Base-by-base conservation (phyloP, 1,284 basidiomycete genomes). In the Irpex rosettiformis region DNA sequence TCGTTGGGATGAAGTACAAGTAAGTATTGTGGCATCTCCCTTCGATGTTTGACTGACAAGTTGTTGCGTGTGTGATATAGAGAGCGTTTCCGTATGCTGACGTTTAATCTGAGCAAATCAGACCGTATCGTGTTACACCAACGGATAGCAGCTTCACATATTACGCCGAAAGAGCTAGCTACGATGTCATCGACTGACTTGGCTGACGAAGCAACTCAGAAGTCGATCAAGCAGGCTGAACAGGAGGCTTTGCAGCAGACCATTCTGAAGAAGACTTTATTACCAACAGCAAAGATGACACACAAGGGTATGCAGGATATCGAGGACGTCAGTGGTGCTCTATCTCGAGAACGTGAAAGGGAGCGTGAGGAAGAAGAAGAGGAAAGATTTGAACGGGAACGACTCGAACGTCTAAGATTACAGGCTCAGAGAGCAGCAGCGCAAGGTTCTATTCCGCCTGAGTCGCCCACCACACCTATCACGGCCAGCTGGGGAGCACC, bases 271-370 rank as follows among this genome's bases (percentile, higher is more conserved):
- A 89, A 85, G 68, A 78, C 82, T 10, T 77, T 78, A 3, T 80
- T 83, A 25, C 92, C 92, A 59, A 86, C 88, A 65, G 87, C 91
- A 37, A 94, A 94, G 73, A 88, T 93, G 62, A 94, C 92, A 21
- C 93, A 94, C 76, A 94, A 94, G 73, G 93, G 93, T 59, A 75
- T 93, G 62, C 86, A 94, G 75, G 86, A 92, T 66, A 91, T 94
- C 66, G 93, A 94, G 70, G 85, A 87, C 70, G 74, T 86, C 55
- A 82, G 83, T 62, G 87, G 83, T n/a, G 78, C 79, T 47, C 62
- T 70, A 33, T 73, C 75, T 54, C 72, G 71, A 52, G 64, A 74
- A 61, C 77, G 81, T 67, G 77, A 84, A 63, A 76, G 78, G 62
- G 84, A 88, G 65, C 75, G 79, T 52, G 80, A 84, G 61, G 75